Evolutionary conservation across 2,329 filamentous ascomycete species (phyloP).

Genomic region (Berkeleyomyces basicola): DNA sequence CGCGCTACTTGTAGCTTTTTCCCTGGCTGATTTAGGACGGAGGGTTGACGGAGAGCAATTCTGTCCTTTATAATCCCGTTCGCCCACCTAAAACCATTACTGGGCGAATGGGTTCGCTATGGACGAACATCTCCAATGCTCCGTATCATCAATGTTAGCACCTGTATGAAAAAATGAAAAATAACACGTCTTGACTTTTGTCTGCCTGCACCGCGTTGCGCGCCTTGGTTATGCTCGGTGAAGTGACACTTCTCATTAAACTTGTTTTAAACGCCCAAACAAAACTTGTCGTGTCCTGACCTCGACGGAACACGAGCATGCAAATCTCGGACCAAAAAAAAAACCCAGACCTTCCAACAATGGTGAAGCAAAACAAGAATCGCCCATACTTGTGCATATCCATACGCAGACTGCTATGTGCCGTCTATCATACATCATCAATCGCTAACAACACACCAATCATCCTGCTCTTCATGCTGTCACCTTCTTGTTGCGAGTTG

Average conservation of each 20-base stretch:
- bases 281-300: constrained; percentile 10
- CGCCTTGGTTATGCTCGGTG: neutral
- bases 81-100: constrained; percentile 19
- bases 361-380: constrained; percentile 10
- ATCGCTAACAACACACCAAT: neutral
- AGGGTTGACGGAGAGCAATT: constrained; percentile 35
- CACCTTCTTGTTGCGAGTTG: constrained; percentile 13
- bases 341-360: constrained; percentile 12
- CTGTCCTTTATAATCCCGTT: constrained; percentile 45
- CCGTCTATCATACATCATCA: constrained; percentile 3
- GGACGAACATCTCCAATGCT: constrained; percentile 33
- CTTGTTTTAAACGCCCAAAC: constrained; percentile 13
- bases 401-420: constrained; percentile 4
- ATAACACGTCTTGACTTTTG: neutral
- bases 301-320: constrained; percentile 11
- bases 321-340: constrained; percentile 6
- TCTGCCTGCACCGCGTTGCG: neutral
- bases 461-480: neutral
- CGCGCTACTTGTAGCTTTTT: constrained; percentile 17
- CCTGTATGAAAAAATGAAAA: neutral
- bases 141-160: neutral
- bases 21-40: constrained; percentile 14
- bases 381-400: constrained; percentile 5
- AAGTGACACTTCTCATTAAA: constrained; percentile 7
- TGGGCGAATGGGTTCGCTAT: constrained; percentile 45